Percentiles rank a stretch among this genome's conserved stretches.
These are phyloP conservation scores for Leccinum uliginosum DNA, from an alignment of 768 basidiomycete species.

Conservation along the genomic window DNA sequence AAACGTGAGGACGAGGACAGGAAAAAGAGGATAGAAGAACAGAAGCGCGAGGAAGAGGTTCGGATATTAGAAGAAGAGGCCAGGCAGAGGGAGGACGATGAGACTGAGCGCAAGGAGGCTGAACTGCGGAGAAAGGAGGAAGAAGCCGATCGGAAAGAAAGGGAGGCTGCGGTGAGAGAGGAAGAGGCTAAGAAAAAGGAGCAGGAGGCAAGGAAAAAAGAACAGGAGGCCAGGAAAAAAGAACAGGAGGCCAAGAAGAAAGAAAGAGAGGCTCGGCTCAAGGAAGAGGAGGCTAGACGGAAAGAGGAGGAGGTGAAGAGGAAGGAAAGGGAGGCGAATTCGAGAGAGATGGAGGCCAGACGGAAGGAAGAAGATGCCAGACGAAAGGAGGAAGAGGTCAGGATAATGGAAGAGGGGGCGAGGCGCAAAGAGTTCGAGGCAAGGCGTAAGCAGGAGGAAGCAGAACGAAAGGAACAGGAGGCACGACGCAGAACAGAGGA, in stretches of 20 bases:
- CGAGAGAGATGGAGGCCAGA: slow-evolving; percentile 25
- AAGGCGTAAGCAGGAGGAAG: slow-evolving; percentile 28
- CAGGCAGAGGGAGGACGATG: slow-evolving; percentile 24
- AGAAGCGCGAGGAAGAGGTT: slow-evolving; percentile 27
- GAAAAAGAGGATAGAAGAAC: slow-evolving; percentile 23
- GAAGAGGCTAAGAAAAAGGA: slow-evolving; percentile 21
- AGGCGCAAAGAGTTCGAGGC: slow-evolving; percentile 28
- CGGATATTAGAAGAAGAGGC: slow-evolving; percentile 25
- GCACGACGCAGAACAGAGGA: slow-evolving; percentile 27
- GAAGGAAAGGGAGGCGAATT: slow-evolving; percentile 28
- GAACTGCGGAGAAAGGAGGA: slow-evolving; percentile 32
- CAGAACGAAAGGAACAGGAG: slow-evolving; percentile 29
- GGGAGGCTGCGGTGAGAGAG: slow-evolving; percentile 24
- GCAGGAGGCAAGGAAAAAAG: slow-evolving; percentile 28
- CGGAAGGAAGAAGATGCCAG: slow-evolving; percentile 28
- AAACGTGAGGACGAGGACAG: slow-evolving; percentile 28
- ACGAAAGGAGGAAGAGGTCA: slow-evolving; percentile 26
- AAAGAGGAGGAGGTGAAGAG: slow-evolving; percentile 19
- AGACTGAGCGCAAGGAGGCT: slow-evolving; percentile 23
- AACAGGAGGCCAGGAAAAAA: slow-evolving; percentile 16
- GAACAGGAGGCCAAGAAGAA: slow-evolving; percentile 28
- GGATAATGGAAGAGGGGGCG: slow-evolving; percentile 21
- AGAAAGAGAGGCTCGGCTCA: slow-evolving; percentile 23
- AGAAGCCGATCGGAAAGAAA: slow-evolving; percentile 28
- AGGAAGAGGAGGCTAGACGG: slow-evolving; percentile 18